Conservation (phyloP, 2,329 filamentous ascomycete genomes). For the Microdochium paspali region DNA sequence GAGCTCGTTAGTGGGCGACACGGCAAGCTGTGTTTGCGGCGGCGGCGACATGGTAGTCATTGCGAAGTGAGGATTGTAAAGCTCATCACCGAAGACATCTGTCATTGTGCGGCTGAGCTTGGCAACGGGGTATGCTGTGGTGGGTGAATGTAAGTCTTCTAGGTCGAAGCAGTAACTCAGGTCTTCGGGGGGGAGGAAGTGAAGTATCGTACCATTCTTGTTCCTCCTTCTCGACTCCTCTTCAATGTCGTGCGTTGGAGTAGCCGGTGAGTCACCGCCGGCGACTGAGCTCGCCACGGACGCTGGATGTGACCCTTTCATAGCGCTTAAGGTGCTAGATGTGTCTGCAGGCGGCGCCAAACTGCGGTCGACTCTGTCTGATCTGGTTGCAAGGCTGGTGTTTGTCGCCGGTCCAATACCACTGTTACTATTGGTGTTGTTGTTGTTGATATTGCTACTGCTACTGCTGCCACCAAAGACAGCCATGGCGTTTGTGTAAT, state of each 20-base stretch:
- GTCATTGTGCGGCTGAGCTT: conserved; percentile 83
- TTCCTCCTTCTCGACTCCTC: conserved; percentile 31
- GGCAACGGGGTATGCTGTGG: conserved; percentile 37
- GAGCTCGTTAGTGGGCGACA: conserved; percentile 47
- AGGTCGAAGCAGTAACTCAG: conserved; percentile 23
- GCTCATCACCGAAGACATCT: conserved; percentile 74
- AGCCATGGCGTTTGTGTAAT: conserved; percentile 26
- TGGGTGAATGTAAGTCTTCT: conserved; percentile 56
- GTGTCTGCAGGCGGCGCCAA: conserved; percentile 37
- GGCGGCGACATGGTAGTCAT: conserved; percentile 47
- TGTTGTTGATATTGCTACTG: conserved; percentile 21
- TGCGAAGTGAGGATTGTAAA: conserved; percentile 64
- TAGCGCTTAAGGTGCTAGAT: conserved; percentile 18
- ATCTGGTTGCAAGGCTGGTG: background rate
- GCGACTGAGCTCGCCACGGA: conserved; percentile 49
- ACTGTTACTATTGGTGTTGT: conserved; percentile 17
- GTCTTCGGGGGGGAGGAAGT: conserved; percentile 9
- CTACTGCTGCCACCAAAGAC: conserved; percentile 18
- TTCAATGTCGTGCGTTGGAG: conserved; percentile 41
- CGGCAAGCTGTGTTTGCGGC: conserved; percentile 30
- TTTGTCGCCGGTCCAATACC: conserved; percentile 2
- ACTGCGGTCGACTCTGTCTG: conserved; percentile 24
- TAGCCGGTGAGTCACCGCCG: conserved; percentile 50
- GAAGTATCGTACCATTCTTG: conserved; percentile 42
- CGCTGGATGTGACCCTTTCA: conserved; percentile 36